phyloP scores from a whole-genome alignment of 306 rosid genomes.

The Prunus davidiana region DNA sequence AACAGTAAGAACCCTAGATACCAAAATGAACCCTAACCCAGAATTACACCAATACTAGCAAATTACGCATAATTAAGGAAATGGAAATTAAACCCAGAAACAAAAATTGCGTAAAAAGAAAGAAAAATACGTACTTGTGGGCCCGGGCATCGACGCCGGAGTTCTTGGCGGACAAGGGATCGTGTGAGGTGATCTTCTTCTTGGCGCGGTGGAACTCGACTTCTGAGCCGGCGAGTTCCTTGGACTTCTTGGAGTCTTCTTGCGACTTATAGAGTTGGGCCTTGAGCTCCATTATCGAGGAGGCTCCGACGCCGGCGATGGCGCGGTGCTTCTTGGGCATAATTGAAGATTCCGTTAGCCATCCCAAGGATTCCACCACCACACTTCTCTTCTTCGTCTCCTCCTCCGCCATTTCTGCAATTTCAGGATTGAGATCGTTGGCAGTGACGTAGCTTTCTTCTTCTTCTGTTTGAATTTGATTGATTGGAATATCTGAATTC shows the following conservation, averaged over 20 bases:
- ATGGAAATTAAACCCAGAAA: not conserved
- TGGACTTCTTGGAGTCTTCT: conserved; percentile 73
- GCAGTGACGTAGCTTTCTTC: not conserved
- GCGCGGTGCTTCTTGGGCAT: conserved; percentile 95
- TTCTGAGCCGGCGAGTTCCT: conserved; percentile 56
- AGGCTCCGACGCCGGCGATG: conserved; percentile 83
- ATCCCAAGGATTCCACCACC: conserved; percentile 83
- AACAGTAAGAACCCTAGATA: not conserved
- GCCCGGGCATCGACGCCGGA: conserved; percentile 85
- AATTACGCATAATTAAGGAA: not conserved
- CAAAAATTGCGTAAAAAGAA: not conserved
- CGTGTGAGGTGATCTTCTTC: conserved; percentile 47
- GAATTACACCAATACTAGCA: not conserved
- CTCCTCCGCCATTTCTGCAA: conserved; percentile 36
- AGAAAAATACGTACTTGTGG: conserved; percentile 45
- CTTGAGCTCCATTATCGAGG: conserved; percentile 84
- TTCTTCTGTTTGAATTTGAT: not conserved
- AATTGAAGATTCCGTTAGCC: conserved; percentile 94
- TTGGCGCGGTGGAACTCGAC: conserved; percentile 78
- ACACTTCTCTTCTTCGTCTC: conserved; percentile 49
- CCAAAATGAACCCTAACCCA: not conserved
- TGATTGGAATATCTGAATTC: not conserved
- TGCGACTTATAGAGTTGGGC: conserved; percentile 89
- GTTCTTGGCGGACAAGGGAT: conserved; percentile 53
- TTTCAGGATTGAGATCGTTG: not conserved